These are phyloP conservation scores for Tricholoma bakamatsutake DNA, from an alignment of 768 basidiomycete genomes.

Conservation along the genomic window DNA sequence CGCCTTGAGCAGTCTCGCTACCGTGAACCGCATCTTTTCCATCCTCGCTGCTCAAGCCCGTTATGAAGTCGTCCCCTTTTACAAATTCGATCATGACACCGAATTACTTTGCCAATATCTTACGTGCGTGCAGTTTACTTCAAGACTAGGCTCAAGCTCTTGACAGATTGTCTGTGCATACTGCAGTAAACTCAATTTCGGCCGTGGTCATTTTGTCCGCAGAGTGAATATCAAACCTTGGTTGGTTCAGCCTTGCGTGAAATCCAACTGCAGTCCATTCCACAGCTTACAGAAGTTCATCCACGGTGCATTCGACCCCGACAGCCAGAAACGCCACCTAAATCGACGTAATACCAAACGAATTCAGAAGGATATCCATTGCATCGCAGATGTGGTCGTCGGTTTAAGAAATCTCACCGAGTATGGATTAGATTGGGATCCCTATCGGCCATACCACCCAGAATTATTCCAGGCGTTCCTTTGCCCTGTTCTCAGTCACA, in stretches of 20 bases:
- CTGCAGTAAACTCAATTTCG: conserved; percentile 22
- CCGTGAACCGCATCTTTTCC: conserved; percentile 17
- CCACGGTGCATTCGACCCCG: conserved; percentile 25
- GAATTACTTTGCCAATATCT: conserved; percentile 20
- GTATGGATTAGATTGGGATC: conserved; percentile 38
- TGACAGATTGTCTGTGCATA: not conserved
- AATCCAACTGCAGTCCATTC: conserved; percentile 9
- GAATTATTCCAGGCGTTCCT: conserved; percentile 34
- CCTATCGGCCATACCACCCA: conserved; percentile 25
- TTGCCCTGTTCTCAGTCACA: conserved; percentile 25
- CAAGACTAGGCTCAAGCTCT: not conserved
- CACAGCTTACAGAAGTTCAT: not conserved
- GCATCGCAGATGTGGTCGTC: conserved; percentile 26
- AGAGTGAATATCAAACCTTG: conserved; percentile 34
- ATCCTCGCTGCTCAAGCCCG: conserved; percentile 14
- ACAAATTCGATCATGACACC: conserved; percentile 14
- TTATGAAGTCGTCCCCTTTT: conserved; percentile 17
- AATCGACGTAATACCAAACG: conserved; percentile 30
- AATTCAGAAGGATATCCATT: conserved; percentile 29
- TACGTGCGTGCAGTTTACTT: conserved; percentile 9
- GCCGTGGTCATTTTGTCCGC: conserved; percentile 24
- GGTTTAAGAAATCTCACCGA: conserved; percentile 27
- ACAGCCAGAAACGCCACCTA: conserved; percentile 23
- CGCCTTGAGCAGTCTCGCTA: conserved; percentile 12
- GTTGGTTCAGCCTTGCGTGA: conserved; percentile 30